Evolutionary conservation across 768 basidiomycete genomes (phyloP), one percentile per base, ranked within the genome.

Genomic region (Lactarius trivialis): DNA sequence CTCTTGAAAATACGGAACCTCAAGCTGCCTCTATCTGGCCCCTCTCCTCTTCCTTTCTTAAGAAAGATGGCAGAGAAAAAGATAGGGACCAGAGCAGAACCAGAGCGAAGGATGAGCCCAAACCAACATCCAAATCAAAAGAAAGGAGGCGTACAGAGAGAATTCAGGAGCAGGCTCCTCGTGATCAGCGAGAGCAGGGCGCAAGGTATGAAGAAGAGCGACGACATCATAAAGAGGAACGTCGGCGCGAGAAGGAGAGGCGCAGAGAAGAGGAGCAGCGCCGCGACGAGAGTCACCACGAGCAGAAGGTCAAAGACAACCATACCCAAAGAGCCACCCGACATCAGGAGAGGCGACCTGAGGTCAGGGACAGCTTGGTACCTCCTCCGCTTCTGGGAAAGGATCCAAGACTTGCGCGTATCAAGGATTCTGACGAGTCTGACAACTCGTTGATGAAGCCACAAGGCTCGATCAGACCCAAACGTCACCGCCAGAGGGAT

Each of bases 391-490:
- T 34, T 30, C 30, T 32, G 9, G 54, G 39, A 39, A 67, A 52
- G 50, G 65, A 67, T n/a, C 49, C 60, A 21, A 65, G 64, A n/a
- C 52, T 60, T n/a, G 33, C 52, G 30, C 67, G 67, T 34, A 55
- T 67, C 54, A 67, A 66, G 33, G 67, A 67, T 34, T 67, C 67
- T 1, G 67, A 67, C 30, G 67, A 67, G 14, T 67, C 67, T 11
- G 67, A 67, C 48, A 67, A 67, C 32, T 67, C 67, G 7, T 8
- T 62, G 52, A 59, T 39, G 56, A 67, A 52, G 52, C 55, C 41
- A 34, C 60, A 26, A 9, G 53, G 52, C 19, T 56, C 64, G 9
- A 52, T 60, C 26, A 55, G 56, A 41, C 58, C 56, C 19, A 63
- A 51, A 43, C 67, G 67, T 60, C 66, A 57, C 43, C 41, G 58